Percentiles rank a stretch among this genome's conserved stretches.
Evolutionary conservation across 2,329 filamentous ascomycete species (phyloP).

Genomic region (Shiraia bambusicola): DNA sequence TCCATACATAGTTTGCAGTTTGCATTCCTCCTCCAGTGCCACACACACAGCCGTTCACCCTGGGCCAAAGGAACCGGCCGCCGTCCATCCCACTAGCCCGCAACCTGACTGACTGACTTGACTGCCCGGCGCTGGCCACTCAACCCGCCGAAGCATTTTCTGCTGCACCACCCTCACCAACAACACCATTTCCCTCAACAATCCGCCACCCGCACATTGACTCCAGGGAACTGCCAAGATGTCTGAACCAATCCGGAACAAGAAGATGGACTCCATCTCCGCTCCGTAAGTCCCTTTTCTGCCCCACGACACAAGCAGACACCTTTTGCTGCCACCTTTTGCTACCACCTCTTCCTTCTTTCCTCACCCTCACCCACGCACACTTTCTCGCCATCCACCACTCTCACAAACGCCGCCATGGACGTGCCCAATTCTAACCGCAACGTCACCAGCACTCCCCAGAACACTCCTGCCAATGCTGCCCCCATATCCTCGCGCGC

Average conservation of each 20-base stretch:
- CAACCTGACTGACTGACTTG: conserved; percentile 28
- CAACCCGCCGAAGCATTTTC: conserved; percentile 39
- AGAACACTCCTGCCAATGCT: conserved; percentile 95
- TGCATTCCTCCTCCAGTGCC: conserved; percentile 13
- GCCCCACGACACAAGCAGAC: conserved; percentile 29
- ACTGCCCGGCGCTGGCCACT: conserved; percentile 28
- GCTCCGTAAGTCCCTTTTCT: conserved; percentile 60
- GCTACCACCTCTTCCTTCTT: not conserved
- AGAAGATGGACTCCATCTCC: conserved; percentile 61
- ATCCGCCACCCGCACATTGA: conserved; percentile 30
- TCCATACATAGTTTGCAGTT: conserved; percentile 21
- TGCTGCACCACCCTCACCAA: conserved; percentile 30
- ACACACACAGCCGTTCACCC: conserved; percentile 15
- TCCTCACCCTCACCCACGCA: conserved; percentile 3
- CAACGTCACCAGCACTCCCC: conserved; percentile 72
- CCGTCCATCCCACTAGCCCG: conserved; percentile 14
- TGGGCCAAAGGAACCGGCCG: conserved; percentile 26
- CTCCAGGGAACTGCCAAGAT: conserved; percentile 48
- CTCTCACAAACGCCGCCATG: conserved; percentile 24
- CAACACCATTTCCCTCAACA: conserved; percentile 36
- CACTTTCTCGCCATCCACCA: conserved; percentile 3
- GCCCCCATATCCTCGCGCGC: conserved; percentile 97
- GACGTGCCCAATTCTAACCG: conserved; percentile 39
- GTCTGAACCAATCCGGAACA: conserved; percentile 70
- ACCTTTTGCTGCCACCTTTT: no score